These are phyloP conservation scores for Fraxinus sp. DNA, from an alignment of 305 asterid genomes.

Conservation along the genomic window DNA sequence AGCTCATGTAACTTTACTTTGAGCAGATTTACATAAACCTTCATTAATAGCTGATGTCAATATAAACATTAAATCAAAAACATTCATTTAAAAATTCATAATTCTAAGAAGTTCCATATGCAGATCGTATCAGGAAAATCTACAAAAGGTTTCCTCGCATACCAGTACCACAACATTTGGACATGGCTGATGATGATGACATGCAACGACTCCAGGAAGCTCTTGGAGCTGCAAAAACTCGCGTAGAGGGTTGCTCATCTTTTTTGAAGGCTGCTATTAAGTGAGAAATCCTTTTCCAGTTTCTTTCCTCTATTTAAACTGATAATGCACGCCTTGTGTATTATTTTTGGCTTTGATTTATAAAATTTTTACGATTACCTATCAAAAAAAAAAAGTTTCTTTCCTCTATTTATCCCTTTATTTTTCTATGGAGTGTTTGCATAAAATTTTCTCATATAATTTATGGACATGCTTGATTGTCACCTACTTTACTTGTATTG, in stretches of 20 bases:
- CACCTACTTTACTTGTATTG: background rate
- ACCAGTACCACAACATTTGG: slow-evolving; percentile 82
- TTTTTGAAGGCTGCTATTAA: slow-evolving; percentile 79
- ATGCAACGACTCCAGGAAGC: slow-evolving; percentile 82
- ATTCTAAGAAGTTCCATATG: slow-evolving; percentile 29
- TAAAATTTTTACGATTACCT: too few species aligned
- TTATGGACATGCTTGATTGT: background rate
- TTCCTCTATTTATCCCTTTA: slow-evolving; percentile 18
- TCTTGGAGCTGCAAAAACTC: slow-evolving; percentile 86
- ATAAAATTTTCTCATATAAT: background rate
- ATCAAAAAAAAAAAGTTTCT: background rate
- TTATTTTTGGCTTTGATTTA: too few species aligned
- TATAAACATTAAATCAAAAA: background rate
- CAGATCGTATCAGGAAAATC: slow-evolving; percentile 77
- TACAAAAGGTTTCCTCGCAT: slow-evolving; percentile 73
- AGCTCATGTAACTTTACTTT: background rate
- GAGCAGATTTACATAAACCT: background rate
- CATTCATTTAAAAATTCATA: background rate
- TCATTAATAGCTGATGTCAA: slow-evolving; percentile 3
- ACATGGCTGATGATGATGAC: slow-evolving; percentile 70
- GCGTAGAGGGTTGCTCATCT: slow-evolving; percentile 82
- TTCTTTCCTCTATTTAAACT: slow-evolving; percentile 15
- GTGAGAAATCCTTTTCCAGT: slow-evolving; percentile 40
- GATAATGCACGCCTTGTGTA: too few species aligned
- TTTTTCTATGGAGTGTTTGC: background rate